These are phyloP conservation scores for Thinopyrum elongatum DNA, from an alignment of 176 grass and related monocot species.

Conservation along the genomic window DNA sequence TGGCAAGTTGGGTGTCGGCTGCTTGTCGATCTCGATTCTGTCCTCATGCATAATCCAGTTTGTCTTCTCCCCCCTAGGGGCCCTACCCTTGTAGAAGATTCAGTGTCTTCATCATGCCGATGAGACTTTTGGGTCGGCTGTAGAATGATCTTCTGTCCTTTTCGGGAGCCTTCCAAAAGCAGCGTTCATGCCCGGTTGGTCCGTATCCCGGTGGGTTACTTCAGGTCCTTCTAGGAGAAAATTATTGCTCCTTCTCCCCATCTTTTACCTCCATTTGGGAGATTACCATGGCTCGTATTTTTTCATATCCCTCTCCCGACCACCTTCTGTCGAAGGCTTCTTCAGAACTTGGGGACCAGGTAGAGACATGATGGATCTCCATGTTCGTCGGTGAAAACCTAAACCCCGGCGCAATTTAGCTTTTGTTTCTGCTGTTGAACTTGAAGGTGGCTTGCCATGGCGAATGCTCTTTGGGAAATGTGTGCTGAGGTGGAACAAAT, in stretches of 20 bases:
- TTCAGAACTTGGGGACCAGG: slow-evolving; percentile 41
- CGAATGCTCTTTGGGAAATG: background rate
- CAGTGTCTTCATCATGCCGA: slow-evolving; percentile 61
- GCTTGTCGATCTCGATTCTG: too few relatives aligned
- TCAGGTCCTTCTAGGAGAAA: slow-evolving; percentile 47
- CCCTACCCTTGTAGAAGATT: slow-evolving; percentile 57
- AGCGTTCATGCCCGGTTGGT: slow-evolving; percentile 35
- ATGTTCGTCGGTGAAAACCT: slow-evolving; percentile 50
- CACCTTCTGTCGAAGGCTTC: slow-evolving; percentile 16
- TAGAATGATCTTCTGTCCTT: slow-evolving; percentile 49
- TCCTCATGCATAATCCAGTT: background rate
- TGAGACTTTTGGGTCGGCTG: background rate
- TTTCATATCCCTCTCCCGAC: slow-evolving; percentile 55
- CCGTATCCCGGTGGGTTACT: slow-evolving; percentile 44
- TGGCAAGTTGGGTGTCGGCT: too few relatives aligned
- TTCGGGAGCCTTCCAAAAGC: slow-evolving; percentile 56
- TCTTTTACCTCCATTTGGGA: slow-evolving; percentile 41
- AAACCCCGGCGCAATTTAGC: slow-evolving; percentile 45
- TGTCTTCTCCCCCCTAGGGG: slow-evolving; percentile 42
- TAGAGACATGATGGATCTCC: slow-evolving; percentile 58
- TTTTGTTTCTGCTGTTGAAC: background rate
- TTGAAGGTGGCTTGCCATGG: slow-evolving; percentile 33
- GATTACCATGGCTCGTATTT: slow-evolving; percentile 67
- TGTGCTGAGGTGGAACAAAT: background rate
- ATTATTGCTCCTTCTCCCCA: slow-evolving; percentile 55